Evolutionary conservation across 1,139 yeast species (phyloP), one percentile per base, ranked within the genome.

Genomic region (Candida smagusa): DNA sequence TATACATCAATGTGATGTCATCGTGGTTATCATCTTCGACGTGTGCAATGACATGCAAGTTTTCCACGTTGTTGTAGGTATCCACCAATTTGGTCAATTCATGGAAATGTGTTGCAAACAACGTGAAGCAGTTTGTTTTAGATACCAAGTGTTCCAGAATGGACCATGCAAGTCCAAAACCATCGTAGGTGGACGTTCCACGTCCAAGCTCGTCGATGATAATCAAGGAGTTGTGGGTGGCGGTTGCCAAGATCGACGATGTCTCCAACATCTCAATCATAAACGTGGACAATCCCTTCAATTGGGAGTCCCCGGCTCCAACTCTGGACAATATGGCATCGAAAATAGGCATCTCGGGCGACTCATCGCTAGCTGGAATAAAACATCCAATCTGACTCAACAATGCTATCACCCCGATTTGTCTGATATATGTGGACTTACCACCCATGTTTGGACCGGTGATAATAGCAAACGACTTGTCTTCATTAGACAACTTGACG

Each of bases 391-490:
- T 77, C 59, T 92, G 98, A 26, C 92, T 89, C 87, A 92, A 74
- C 35, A 90, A 66, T 2, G 94, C 82, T 40, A 90, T 84, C 2
- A 87, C 94, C 8, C 97, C 98, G 37, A 88, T 74, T 52, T 92
- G 96, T 45, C 97, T 77, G 36, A 92, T 89, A 59, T 86, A 92
- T 0, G 97, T 90, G 1, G 97, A 88, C 59, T 92, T 92, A 54
- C 97, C 97, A 42, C 97, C 98, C 98, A 92, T 92, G 56, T 92
- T 92, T 28, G 98, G 98, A 12, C 98, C 98, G 0, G 98, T 92
- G 25, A 92, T 87, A 24, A 92, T 84, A 11, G 80, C 72, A 54
- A 92, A 90, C 39, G 85, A 87, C 12, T 80, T 70, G 0, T 60
- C 66, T 21, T 44, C 47, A 8, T 60, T 60, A 11, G 65, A 55